Evolutionary conservation across 768 basidiomycete genomes (phyloP).

Genomic region (Tremella mesenterica): DNA sequence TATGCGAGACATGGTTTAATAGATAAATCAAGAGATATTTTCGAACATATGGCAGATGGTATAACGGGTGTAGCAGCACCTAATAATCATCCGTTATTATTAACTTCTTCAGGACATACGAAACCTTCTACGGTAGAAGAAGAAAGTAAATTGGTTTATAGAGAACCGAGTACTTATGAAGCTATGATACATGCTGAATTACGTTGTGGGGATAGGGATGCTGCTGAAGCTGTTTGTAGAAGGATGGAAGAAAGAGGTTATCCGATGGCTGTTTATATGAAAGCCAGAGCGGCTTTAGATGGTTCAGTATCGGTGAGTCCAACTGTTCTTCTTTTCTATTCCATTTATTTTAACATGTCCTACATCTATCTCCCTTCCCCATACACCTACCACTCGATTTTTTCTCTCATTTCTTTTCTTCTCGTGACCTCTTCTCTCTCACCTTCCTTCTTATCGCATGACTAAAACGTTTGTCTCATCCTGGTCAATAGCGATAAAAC

Average conservation of each 20-base stretch:
- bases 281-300: constrained; percentile 26
- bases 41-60: constrained; percentile 72
- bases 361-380: too few species aligned
- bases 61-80: constrained; percentile 69
- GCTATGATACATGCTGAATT: constrained; percentile 90
- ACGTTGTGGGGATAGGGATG: constrained; percentile 55
- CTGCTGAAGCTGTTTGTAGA: constrained; percentile 61
- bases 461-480: too few species aligned
- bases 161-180: constrained; percentile 67
- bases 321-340: too few species aligned
- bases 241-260: constrained; percentile 54
- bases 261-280: constrained; percentile 37
- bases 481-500: too few species aligned
- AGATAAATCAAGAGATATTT: constrained; percentile 62
- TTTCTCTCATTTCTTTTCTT: too few species aligned
- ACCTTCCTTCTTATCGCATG: too few species aligned
- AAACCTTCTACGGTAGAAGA: constrained; percentile 40
- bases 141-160: constrained; percentile 55
- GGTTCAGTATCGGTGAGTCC: too few species aligned
- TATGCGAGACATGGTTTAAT: constrained; percentile 63
- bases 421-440: too few species aligned
- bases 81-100: constrained; percentile 72
- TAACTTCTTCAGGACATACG: constrained; percentile 46
- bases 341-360: too few species aligned
- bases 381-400: too few species aligned